Conservation (phyloP, 23 red algal species). For the Agarophyton chilense region DNA sequence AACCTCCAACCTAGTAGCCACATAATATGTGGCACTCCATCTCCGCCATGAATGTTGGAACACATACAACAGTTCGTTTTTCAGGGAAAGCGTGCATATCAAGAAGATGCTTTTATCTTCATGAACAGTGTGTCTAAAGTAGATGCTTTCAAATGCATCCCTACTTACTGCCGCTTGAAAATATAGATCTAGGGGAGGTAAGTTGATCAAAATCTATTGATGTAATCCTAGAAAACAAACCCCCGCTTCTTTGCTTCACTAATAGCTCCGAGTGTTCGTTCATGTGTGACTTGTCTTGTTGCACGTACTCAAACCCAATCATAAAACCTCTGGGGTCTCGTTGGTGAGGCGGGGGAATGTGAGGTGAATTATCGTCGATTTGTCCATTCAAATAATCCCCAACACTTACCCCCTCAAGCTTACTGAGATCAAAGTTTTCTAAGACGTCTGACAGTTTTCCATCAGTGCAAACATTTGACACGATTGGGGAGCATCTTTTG, state of each 20-base stretch:
- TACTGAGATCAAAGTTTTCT: conserved; percentile 58
- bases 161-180: conserved; percentile 17
- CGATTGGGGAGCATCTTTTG: neutral
- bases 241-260: conserved; percentile 43
- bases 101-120: too few relatives aligned
- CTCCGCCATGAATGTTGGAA: too few relatives aligned
- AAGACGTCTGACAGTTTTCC: neutral
- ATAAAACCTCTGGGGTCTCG: conserved; percentile 17
- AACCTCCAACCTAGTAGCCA: too few relatives aligned
- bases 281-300: neutral
- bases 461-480: neutral
- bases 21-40: too few relatives aligned
- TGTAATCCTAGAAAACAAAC: conserved; percentile 30
- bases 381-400: conserved; percentile 35
- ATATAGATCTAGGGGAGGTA: conserved; percentile 24
- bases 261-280: neutral
- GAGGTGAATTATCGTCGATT: neutral
- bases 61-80: too few relatives aligned
- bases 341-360: neutral
- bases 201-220: conserved; percentile 30
- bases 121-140: too few relatives aligned
- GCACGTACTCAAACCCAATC: conserved; percentile 56
- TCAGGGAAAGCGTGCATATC: too few relatives aligned
- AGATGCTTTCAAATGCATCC: neutral
- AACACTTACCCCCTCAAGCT: conserved; percentile 47